These are phyloP conservation scores for Colletotrichum falcatum DNA, from an alignment of 2,329 filamentous ascomycete species.

Conservation along the genomic window DNA sequence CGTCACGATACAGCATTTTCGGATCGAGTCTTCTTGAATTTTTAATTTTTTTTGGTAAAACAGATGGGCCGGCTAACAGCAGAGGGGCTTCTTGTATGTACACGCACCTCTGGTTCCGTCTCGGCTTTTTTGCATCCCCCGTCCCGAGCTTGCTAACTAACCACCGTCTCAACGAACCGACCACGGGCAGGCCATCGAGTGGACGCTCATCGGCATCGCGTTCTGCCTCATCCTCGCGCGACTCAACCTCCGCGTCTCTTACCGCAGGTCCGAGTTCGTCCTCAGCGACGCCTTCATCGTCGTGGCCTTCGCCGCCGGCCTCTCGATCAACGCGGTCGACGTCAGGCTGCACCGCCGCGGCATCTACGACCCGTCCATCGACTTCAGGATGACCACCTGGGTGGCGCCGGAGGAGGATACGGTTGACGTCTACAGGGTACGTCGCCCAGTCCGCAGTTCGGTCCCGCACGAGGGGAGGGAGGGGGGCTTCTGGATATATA, in stretches of 20 bases:
- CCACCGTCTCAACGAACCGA: no score
- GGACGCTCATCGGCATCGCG: neutral
- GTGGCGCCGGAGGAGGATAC: neutral
- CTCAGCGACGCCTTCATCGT: conserved; percentile 7
- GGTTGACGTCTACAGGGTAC: neutral
- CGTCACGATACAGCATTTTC: neutral
- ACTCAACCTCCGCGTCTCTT: neutral
- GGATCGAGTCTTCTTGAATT: no score
- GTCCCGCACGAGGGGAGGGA: no score
- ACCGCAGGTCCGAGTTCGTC: neutral
- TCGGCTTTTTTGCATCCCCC: neutral
- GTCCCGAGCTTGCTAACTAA: neutral
- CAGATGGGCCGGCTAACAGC: neutral
- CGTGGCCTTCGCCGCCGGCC: neutral
- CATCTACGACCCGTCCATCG: neutral
- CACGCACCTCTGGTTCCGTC: no score
- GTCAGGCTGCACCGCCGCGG: neutral
- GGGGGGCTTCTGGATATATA: neutral
- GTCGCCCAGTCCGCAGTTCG: neutral
- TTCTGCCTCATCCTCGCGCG: neutral
- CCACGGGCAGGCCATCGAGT: neutral
- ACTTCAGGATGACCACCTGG: conserved; percentile 1
- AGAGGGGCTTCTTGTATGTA: neutral
- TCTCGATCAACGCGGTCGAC: neutral
- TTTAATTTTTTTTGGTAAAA: no score